Conservation (phyloP, 495 filamentous ascomycete genomes). For the Neohortaea acidophila region DNA sequence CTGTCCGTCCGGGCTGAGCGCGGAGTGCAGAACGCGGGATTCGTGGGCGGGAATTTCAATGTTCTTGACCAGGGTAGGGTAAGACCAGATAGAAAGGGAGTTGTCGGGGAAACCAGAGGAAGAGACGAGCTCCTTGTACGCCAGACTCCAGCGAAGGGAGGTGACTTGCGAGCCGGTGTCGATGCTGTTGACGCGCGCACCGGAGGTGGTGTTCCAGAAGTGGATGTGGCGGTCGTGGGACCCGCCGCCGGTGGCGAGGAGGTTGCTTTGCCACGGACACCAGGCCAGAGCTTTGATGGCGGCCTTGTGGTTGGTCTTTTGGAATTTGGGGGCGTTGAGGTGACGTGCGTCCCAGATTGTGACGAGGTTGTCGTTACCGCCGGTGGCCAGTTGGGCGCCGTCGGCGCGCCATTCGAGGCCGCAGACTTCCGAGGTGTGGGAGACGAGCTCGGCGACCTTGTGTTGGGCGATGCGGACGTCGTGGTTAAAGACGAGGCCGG, state of each 20-base stretch:
- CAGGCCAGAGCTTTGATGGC: constrained; percentile 96
- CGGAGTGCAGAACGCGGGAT: constrained; percentile 87
- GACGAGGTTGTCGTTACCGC: constrained; percentile 96
- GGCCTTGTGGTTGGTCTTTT: constrained; percentile 97
- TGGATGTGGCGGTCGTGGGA: constrained; percentile 96
- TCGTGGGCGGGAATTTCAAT: constrained; percentile 99
- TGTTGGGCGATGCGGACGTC: constrained; percentile 95
- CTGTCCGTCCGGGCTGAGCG: constrained; percentile 88
- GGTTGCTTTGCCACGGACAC: constrained; percentile 97
- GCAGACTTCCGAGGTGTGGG: constrained; percentile 93
- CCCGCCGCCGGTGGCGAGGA: constrained; percentile 90
- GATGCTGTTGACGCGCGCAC: constrained; percentile 95
- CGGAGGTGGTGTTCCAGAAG: constrained; percentile 98
- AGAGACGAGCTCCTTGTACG: constrained; percentile 95
- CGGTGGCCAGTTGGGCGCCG: constrained; percentile 88
- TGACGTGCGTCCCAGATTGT: constrained; percentile 98
- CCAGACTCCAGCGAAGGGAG: constrained; percentile 82
- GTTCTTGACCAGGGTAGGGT: constrained; percentile 88
- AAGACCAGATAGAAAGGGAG: constrained; percentile 95
- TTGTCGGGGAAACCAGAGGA: constrained; percentile 98
- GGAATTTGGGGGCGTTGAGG: constrained; percentile 84
- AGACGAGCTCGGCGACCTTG: constrained; percentile 92
- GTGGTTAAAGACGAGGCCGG: constrained; percentile 95
- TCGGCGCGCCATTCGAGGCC: constrained; percentile 95
- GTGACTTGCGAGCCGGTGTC: constrained; percentile 96